Base-by-base conservation (phyloP, 2,329 filamentous ascomycete species). In the Penicillium aurantiogriseum region DNA sequence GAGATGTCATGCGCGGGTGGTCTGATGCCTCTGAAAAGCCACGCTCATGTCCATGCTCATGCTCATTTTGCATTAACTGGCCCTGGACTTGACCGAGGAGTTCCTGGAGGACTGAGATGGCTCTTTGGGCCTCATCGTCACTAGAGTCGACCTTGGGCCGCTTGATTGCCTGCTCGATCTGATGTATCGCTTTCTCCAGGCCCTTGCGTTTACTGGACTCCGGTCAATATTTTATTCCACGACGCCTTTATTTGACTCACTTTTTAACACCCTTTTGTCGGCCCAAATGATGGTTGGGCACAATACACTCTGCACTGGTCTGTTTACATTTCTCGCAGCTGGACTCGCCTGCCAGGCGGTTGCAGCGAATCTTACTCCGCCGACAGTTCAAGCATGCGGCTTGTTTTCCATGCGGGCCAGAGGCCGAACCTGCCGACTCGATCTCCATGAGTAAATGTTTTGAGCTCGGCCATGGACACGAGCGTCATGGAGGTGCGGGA, bases 201-300 rank as follows among this genome's bases (percentile, higher is more conserved):
- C 88, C 88, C 17, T 86, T 88, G 40, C 88, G 84, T 73, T 91
- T 91, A 72, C 88, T 90, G 61, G 17, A 39, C 11, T 53, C 2
- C 33, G 46, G 56, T 68, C 47, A 68, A 54, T 55, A 2, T 31
- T 27, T 21, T 19, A 13, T 8, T 25, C 31, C 19, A 45, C 10
- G 1, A n/a, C 11, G 4, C 38, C n/a, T 39, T 40, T 64, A 79
- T 74, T 21, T 40, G 9, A 57, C 64, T 61, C 74, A 88, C 88
- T 91, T 91, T 72, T 90, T 91, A 59, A 90, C 88, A 23, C 88
- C 88, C 69, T 90, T 90, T 68, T 89, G 87, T 49, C 88, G 80
- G 8, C 88, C 88, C 4, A 89, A 82, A 60, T 90, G 87, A 68
- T 90, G 89, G n/a, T 83, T 83, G n/a, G 83, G 88, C 2, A 89